Evolutionary conservation across 1,284 basidiomycete species (phyloP).

Genomic region (Hypsizygus ulmarius): DNA sequence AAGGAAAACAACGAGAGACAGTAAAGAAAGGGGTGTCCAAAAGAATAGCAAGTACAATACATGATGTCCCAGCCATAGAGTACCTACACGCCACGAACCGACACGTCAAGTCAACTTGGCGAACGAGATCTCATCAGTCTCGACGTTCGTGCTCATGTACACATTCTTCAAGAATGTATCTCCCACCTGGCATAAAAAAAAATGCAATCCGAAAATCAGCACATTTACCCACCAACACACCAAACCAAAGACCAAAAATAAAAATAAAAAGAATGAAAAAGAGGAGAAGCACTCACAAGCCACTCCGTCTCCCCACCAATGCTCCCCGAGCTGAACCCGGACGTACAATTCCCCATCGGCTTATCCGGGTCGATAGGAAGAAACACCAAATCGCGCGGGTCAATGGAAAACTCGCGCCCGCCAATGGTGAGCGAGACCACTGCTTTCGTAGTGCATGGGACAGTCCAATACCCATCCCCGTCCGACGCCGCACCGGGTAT

Average conservation of each 20-base stretch:
- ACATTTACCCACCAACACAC: not conserved
- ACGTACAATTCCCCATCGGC: conserved; percentile 62
- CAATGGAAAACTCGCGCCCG: conserved; percentile 56
- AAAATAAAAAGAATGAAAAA: not conserved
- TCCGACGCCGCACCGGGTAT: conserved; percentile 61
- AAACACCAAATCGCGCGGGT: conserved; percentile 67
- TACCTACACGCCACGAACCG: no score
- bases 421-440: conserved; percentile 65
- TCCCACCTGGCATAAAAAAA: conserved; percentile 37
- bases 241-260: not conserved
- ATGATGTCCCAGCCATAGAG: no score
- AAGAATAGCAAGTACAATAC: no score
- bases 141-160: conserved; percentile 63
- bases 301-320: conserved; percentile 40
- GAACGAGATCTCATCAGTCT: conserved; percentile 55
- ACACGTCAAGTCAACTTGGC: conserved; percentile 33
- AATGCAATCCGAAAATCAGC: not conserved
- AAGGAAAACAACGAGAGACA: no score
- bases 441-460: conserved; percentile 71
- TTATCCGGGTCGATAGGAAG: conserved; percentile 56
- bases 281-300: conserved; percentile 44
- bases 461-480: conserved; percentile 51
- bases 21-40: no score
- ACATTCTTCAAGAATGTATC: conserved; percentile 65
- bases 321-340: conserved; percentile 56